Conservation (phyloP, 2,329 filamentous ascomycete species). For the Pseudomassariella vexata region DNA sequence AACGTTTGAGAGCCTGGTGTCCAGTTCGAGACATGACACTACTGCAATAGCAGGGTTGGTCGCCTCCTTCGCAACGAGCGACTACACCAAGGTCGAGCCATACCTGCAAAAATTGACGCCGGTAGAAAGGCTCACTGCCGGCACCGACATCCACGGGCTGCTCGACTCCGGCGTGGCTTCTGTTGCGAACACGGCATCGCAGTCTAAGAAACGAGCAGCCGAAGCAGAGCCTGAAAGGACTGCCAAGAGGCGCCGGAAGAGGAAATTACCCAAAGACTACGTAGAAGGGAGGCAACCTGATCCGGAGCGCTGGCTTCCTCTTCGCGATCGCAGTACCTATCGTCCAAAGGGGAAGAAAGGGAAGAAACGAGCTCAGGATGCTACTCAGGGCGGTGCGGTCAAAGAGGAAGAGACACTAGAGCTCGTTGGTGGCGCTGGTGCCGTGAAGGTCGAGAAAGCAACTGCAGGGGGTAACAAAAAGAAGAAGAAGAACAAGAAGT, state of each 20-base stretch:
- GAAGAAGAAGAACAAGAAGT: slow-evolving; percentile 44
- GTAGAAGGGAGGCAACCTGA: slow-evolving; percentile 77
- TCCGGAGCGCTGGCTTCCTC: slow-evolving; percentile 86
- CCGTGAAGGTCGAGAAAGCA: slow-evolving; percentile 59
- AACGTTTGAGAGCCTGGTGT: slow-evolving; percentile 70
- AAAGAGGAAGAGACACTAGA: slow-evolving; percentile 66
- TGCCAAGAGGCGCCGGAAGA: slow-evolving; percentile 47
- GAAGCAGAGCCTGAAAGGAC: slow-evolving; percentile 33
- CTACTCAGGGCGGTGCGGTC: slow-evolving; percentile 81
- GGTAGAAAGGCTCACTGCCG: slow-evolving; percentile 54
- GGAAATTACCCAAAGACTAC: slow-evolving; percentile 61
- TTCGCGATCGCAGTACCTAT: slow-evolving; percentile 84
- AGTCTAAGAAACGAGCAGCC: slow-evolving; percentile 43
- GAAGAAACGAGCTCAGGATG: slow-evolving; percentile 71
- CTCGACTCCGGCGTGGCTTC: slow-evolving; percentile 60
- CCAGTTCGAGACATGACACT: slow-evolving; percentile 59
- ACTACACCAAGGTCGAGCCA: slow-evolving; percentile 49
- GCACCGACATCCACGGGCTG: slow-evolving; percentile 56
- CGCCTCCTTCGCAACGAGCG: slow-evolving; percentile 65
- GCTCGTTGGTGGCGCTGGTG: slow-evolving; percentile 56
- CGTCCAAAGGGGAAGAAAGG: slow-evolving; percentile 88
- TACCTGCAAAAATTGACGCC: slow-evolving; percentile 54
- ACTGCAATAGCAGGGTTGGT: slow-evolving; percentile 78
- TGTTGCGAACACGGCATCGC: slow-evolving; percentile 31
- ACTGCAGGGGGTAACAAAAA: slow-evolving; percentile 29